Percentiles rank a stretch among this genome's conserved stretches.
Conservation (phyloP, 2,329 filamentous ascomycete genomes). For the Chaetothyriales sp. region DNA sequence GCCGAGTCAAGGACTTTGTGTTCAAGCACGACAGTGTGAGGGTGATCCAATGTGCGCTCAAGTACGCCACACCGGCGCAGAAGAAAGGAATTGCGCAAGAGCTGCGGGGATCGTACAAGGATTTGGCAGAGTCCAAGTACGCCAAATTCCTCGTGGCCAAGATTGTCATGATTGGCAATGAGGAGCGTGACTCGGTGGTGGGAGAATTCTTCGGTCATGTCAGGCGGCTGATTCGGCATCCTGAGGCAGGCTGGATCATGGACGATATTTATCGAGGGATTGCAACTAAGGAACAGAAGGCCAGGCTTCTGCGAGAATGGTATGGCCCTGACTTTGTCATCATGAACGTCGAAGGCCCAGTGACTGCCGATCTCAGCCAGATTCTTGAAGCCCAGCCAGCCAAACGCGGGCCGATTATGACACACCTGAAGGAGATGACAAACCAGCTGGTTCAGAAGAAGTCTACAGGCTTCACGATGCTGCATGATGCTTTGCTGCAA, state of each 20-base stretch:
- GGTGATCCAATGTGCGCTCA: constrained; percentile 89
- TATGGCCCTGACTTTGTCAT: constrained; percentile 73
- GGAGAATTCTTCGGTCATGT: constrained; percentile 92
- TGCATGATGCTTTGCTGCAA: constrained; percentile 96
- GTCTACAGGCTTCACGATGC: constrained; percentile 89
- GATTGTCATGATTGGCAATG: constrained; percentile 82
- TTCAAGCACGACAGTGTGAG: constrained; percentile 98
- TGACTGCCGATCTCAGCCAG: constrained; percentile 50
- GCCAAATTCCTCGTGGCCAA: constrained; percentile 97
- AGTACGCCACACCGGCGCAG: constrained; percentile 78
- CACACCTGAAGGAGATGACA: constrained; percentile 69
- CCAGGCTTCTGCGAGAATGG: constrained; percentile 77
- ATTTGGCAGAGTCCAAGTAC: constrained; percentile 85
- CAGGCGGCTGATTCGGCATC: constrained; percentile 83
- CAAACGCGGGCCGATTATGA: constrained; percentile 77
- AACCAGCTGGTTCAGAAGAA: constrained; percentile 92
- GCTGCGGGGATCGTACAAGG: constrained; percentile 67
- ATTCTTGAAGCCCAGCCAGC: constrained; percentile 67
- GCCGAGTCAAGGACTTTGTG: constrained; percentile 83
- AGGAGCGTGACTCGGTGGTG: constrained; percentile 76
- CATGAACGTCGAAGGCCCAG: constrained; percentile 2
- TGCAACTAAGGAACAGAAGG: constrained; percentile 74
- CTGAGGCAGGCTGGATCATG: constrained; percentile 92
- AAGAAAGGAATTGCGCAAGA: constrained; percentile 74
- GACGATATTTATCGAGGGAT: constrained; percentile 90